phyloP scores from a whole-genome alignment of 345 rosid genomes.

The Aurinia saxatilis region DNA sequence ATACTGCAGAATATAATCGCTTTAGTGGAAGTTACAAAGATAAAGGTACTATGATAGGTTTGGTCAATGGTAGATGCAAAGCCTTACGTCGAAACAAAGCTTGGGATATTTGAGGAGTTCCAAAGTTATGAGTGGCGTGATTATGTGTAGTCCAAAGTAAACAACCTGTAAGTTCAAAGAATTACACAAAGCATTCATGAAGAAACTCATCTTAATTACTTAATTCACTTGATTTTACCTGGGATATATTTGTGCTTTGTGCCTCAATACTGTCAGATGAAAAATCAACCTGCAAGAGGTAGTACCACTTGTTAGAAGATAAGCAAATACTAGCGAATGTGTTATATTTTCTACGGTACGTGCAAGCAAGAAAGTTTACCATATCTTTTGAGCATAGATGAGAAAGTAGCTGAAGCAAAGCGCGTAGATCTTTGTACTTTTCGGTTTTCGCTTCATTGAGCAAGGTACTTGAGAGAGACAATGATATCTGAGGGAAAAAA shows the following conservation, averaged over 20 bases:
- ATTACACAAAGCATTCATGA: conserved; percentile 24
- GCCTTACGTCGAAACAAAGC: conserved; percentile 92
- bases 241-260: conserved; percentile 67
- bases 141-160: conserved; percentile 83
- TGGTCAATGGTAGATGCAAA: conserved; percentile 7
- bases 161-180: conserved; percentile 65
- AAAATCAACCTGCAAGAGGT: conserved; percentile 68
- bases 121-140: conserved; percentile 79
- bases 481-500: conserved; percentile 48
- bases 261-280: conserved; percentile 72
- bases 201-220: conserved; percentile 5
- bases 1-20: conserved; percentile 50
- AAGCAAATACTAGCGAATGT: background rate
- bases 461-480: conserved; percentile 70
- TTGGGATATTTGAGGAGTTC: conserved; percentile 96
- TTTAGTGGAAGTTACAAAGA: background rate
- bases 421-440: conserved; percentile 85
- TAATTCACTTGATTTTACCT: conserved; percentile 42
- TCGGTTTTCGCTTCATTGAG: conserved; percentile 78
- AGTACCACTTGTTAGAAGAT: conserved; percentile 4
- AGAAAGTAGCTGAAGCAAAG: conserved; percentile 95
- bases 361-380: conserved; percentile 36
- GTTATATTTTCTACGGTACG: background rate
- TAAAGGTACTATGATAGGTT: background rate
- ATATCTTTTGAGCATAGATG: conserved; percentile 91